These are phyloP conservation scores for Suillus americanus DNA, from an alignment of 768 basidiomycete genomes.

Conservation along the genomic window DNA sequence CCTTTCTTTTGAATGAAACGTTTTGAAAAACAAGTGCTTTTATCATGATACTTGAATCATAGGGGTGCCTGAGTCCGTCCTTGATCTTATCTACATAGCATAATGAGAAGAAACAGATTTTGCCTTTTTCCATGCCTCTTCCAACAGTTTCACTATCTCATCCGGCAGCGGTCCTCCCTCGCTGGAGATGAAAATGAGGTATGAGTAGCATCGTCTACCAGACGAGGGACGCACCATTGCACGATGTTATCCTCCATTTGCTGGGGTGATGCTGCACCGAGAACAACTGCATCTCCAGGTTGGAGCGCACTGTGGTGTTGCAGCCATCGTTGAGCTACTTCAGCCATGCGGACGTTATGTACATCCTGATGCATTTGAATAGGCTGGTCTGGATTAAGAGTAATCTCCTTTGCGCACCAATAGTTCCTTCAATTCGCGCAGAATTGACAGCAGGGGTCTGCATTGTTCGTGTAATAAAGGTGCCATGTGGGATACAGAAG, in stretches of 20 bases:
- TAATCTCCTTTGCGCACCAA: slow-evolving; percentile 3
- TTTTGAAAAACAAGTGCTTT: too few relatives aligned
- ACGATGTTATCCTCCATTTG: slow-evolving; percentile 33
- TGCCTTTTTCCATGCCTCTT: slow-evolving; percentile 12
- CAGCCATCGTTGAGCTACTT: slow-evolving; percentile 15
- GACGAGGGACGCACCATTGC: slow-evolving; percentile 14
- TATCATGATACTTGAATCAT: too few relatives aligned
- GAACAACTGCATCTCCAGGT: slow-evolving; percentile 31
- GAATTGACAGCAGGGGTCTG: slow-evolving; percentile 14
- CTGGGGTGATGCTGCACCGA: slow-evolving; percentile 35
- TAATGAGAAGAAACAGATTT: slow-evolving; percentile 13
- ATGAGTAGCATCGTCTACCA: too few relatives aligned
- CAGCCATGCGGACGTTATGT: slow-evolving; percentile 10
- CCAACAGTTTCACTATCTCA: slow-evolving; percentile 12
- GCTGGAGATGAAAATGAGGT: slow-evolving; percentile 8
- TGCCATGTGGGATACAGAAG: slow-evolving; percentile 10
- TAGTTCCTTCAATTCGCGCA: slow-evolving; percentile 15
- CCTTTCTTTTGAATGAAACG: too few relatives aligned
- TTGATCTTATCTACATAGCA: background rate
- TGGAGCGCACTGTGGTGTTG: slow-evolving; percentile 20
- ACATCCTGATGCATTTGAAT: slow-evolving; percentile 10
- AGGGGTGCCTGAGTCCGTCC: background rate
- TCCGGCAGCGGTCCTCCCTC: slow-evolving; percentile 17
- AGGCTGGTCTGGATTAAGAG: background rate
- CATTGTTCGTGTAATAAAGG: slow-evolving; percentile 10